phyloP scores from a whole-genome alignment of 176 grass and related monocot genomes.

The Oryza australiensis region DNA sequence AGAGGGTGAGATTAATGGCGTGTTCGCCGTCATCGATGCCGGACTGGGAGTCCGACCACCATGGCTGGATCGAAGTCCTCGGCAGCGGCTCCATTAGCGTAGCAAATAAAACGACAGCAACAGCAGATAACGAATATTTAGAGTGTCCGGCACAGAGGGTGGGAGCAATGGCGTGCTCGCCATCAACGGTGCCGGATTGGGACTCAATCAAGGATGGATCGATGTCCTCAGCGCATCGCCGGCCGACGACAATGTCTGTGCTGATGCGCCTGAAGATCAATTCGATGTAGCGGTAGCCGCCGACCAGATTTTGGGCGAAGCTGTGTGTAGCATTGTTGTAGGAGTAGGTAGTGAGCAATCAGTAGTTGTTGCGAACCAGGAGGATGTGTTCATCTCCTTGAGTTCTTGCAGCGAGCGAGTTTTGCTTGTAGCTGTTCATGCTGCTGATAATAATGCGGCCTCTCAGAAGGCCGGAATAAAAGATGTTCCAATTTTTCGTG shows the following conservation, averaged over 20 bases:
- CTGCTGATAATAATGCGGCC: background rate
- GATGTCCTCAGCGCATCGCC: background rate
- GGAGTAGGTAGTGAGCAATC: background rate
- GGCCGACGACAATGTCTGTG: background rate
- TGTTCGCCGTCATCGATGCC: background rate
- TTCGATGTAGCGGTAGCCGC: too few relatives aligned
- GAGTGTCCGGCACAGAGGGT: too few relatives aligned
- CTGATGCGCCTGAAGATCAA: background rate
- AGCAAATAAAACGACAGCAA: too few relatives aligned
- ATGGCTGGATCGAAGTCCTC: too few relatives aligned
- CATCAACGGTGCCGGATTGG: too few relatives aligned
- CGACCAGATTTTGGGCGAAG: background rate
- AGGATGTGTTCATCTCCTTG: background rate
- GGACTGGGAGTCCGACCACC: background rate
- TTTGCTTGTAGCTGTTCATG: constrained; percentile 11
- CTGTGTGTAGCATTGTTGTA: background rate
- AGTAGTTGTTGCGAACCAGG: background rate
- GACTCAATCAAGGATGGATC: background rate
- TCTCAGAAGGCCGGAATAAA: background rate
- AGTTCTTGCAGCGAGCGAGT: background rate
- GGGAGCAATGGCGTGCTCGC: too few relatives aligned
- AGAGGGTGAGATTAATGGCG: background rate
- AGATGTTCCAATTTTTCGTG: background rate
- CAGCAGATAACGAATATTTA: too few relatives aligned
- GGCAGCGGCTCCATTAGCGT: too few relatives aligned